These are phyloP conservation scores for Infundibulicybe gibba DNA, from an alignment of 768 basidiomycete species.

Conservation along the genomic window DNA sequence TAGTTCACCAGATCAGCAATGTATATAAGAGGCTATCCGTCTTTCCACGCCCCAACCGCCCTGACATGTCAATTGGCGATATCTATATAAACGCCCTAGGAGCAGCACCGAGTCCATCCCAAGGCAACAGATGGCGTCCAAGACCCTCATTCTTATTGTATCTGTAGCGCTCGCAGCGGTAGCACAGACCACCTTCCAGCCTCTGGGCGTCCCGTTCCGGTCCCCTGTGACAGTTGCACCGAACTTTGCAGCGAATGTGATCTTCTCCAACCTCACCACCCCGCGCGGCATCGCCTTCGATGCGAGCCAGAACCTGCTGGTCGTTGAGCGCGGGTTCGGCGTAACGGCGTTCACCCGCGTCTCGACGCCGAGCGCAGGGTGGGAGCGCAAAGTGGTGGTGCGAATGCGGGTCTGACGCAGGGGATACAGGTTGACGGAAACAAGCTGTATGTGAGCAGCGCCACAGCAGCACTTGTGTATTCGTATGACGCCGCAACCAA, in stretches of 20 bases:
- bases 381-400: slow-evolving; percentile 34
- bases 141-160: slow-evolving; percentile 1
- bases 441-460: slow-evolving; percentile 35
- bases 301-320: slow-evolving; percentile 30
- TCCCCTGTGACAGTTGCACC: slow-evolving; percentile 29
- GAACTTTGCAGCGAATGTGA: slow-evolving; percentile 29
- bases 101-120: too few relatives aligned
- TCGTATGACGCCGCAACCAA: slow-evolving; percentile 28
- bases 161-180: slow-evolving; percentile 3
- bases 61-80: too few relatives aligned
- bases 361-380: slow-evolving; percentile 20
- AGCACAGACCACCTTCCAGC: slow-evolving; percentile 22
- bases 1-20: too few relatives aligned
- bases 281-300: slow-evolving; percentile 42
- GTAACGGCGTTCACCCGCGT: slow-evolving; percentile 32
- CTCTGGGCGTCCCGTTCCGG: slow-evolving; percentile 24
- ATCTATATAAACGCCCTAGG: too few relatives aligned
- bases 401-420: slow-evolving; percentile 33
- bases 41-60: too few relatives aligned
- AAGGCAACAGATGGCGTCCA: too few relatives aligned
- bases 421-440: slow-evolving; percentile 35
- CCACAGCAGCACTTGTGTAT: slow-evolving; percentile 27
- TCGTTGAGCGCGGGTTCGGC: slow-evolving; percentile 39
- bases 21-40: too few relatives aligned
- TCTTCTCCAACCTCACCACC: slow-evolving; percentile 37